Evolutionary conservation across 2,329 filamentous ascomycete species (phyloP).

Genomic region (Phialophora tarda): DNA sequence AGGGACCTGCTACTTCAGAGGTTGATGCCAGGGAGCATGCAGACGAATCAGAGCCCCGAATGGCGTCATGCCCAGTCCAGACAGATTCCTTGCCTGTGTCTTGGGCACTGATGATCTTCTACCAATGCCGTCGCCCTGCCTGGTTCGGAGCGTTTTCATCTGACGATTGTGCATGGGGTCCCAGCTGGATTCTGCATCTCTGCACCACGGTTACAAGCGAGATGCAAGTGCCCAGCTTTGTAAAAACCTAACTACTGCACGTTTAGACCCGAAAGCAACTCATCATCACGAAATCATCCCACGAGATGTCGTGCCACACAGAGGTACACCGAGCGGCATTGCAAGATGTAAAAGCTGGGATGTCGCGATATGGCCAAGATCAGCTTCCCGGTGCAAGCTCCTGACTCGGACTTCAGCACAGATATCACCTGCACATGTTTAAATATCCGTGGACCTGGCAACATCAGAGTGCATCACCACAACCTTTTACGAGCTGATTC

Average conservation of each 20-base stretch:
- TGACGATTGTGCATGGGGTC: neutral
- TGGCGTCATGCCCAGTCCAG: neutral
- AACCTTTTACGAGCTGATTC: neutral
- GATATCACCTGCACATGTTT: neutral
- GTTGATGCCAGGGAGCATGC: neutral
- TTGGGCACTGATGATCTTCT: neutral
- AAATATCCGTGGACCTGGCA: neutral
- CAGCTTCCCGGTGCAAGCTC: neutral
- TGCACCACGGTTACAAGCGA: neutral
- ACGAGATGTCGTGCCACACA: neutral
- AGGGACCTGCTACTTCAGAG: neutral
- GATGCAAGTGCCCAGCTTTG: neutral
- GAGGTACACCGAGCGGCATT: neutral
- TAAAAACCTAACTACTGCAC: neutral
- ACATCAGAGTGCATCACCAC: neutral
- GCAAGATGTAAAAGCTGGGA: neutral
- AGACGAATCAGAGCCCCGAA: neutral
- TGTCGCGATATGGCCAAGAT: slow-evolving; percentile 7
- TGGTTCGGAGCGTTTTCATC: neutral
- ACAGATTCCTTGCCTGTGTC: neutral
- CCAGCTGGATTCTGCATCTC: neutral
- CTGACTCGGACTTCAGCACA: neutral
- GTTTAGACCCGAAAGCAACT: neutral
- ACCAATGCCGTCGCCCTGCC: neutral
- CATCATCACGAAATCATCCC: slow-evolving; percentile 1